A percentile compares a stretch with the other conserved stretches of the same genome.
phyloP scores from a whole-genome alignment of 1,284 basidiomycete genomes.

The Anthracocystis panici-leucophaei region DNA sequence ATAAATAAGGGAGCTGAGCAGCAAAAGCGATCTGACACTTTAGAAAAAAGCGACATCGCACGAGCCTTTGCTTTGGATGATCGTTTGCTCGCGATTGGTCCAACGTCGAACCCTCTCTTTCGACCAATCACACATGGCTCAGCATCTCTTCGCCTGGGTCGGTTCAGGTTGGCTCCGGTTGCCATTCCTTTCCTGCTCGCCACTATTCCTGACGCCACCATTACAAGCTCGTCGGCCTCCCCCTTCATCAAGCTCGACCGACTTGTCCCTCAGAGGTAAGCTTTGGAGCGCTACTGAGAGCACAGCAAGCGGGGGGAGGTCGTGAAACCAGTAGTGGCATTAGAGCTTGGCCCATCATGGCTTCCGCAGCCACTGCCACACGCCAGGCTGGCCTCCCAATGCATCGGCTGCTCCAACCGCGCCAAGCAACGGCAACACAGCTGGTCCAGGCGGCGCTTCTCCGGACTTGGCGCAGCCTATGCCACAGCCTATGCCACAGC shows the following conservation, averaged over 20 bases:
- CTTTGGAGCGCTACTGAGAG: background rate
- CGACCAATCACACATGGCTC: conserved; percentile 13
- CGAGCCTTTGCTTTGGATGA: conserved; percentile 17
- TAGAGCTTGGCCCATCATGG: conserved; percentile 18
- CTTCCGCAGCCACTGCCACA: conserved; percentile 27
- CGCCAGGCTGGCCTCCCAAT: conserved; percentile 24
- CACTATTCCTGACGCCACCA: background rate
- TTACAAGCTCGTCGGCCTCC: conserved; percentile 10
- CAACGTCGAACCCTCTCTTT: background rate
- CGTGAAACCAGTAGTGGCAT: background rate
- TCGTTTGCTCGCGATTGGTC: conserved; percentile 9
- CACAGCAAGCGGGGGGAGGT: conserved; percentile 28
- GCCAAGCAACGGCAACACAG: background rate
- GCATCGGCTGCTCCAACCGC: background rate
- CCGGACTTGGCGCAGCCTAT: conserved; percentile 19
- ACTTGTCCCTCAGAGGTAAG: background rate
- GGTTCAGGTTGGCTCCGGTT: background rate
- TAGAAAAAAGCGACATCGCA: conserved; percentile 11
- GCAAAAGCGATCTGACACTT: conserved; percentile 12
- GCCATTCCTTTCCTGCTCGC: background rate
- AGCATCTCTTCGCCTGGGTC: background rate
- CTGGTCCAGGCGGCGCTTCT: conserved; percentile 10
- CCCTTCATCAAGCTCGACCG: conserved; percentile 5
- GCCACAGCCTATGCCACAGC: conserved; percentile 22
- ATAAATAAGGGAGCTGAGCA: background rate